Percentiles rank a stretch among this genome's conserved stretches.
Evolutionary conservation across 129 eudicot species (phyloP).

Genomic region (Daucus carota): DNA sequence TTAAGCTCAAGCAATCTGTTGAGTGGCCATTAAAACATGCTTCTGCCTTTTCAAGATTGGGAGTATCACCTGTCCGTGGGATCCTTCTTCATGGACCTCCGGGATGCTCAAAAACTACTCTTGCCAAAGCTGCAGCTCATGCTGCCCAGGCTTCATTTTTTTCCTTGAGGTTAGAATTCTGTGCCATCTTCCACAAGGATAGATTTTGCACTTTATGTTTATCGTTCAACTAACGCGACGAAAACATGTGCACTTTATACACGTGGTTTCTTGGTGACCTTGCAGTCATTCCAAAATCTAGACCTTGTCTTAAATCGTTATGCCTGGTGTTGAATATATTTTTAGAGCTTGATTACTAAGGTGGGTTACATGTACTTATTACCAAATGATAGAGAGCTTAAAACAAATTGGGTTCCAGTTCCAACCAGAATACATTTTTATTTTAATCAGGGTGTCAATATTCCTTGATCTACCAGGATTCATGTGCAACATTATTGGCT

Average conservation of each 20-base stretch:
- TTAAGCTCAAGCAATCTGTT: conserved; percentile 93
- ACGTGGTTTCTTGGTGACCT: background rate
- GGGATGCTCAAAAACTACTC: conserved; percentile 96
- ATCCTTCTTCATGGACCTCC: conserved; percentile 99
- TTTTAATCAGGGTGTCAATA: background rate
- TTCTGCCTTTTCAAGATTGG: conserved; percentile 61
- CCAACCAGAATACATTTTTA: too few species aligned
- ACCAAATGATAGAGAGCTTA: background rate
- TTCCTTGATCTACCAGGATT: background rate
- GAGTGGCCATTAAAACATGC: conserved; percentile 94
- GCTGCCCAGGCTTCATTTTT: conserved; percentile 95
- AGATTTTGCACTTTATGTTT: background rate
- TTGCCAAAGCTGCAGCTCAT: conserved; percentile 96
- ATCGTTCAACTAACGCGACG: background rate
- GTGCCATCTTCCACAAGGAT: background rate
- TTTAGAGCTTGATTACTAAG: too few species aligned
- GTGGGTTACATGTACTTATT: background rate
- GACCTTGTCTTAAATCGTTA: background rate
- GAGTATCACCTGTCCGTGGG: conserved; percentile 80
- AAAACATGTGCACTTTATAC: background rate
- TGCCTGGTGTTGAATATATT: too few species aligned
- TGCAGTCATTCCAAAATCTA: background rate
- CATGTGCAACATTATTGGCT: too few species aligned
- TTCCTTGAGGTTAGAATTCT: conserved; percentile 58
- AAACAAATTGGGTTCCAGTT: background rate